Evolutionary conservation across 2,329 filamentous ascomycete genomes (phyloP), one percentile per base, ranked within the genome.

Genomic region (Arachnomyces sp.): DNA sequence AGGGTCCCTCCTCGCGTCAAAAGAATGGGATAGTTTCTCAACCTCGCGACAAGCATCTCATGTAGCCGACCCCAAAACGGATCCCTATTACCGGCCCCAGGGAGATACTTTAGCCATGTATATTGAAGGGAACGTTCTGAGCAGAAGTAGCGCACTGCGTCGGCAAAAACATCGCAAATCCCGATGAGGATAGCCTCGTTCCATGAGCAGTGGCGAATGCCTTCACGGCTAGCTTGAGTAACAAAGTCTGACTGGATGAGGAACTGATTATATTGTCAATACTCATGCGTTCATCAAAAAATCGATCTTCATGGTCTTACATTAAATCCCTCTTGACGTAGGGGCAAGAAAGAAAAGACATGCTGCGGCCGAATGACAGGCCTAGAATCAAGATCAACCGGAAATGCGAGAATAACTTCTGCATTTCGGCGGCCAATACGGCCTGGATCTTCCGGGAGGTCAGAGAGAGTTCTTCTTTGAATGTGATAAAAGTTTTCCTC

Each of bases 201-300:
- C 12, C 69, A 36, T 7, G 2, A 52, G 8, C 36, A 42, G 16
- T n/a, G 31, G 14, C 44, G 28, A 36, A 73, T 56, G 34, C 68
- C 65, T 44, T 74, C 55, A 1, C 72, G 56, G 44, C 55, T 70
- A 3, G 67, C 69, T 12, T 63, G 50, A 0, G 66, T 72, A 30
- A 69, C 67, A 40, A 74, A 75, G 44, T 75, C 71, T 5, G 67
- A 59, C 7, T 75, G 71, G 8, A 75, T 68, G 1, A 74, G 48
- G 32, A 75, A 74, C 55, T 67, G 16, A 7, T 12, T 3, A n/a
- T 11, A 36, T 1, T 28, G 49, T 17, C 14, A 34, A 34, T 14
- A 14, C 14, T 16, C 17, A 17, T 48, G 39, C 28, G n/a, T 15
- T 33, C 28, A 21, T 7, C 16, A n/a, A 33, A 9, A 18, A 33